Evolutionary conservation across 2,329 filamentous ascomycete genomes (phyloP).

Genomic region (Fusarium sp.): DNA sequence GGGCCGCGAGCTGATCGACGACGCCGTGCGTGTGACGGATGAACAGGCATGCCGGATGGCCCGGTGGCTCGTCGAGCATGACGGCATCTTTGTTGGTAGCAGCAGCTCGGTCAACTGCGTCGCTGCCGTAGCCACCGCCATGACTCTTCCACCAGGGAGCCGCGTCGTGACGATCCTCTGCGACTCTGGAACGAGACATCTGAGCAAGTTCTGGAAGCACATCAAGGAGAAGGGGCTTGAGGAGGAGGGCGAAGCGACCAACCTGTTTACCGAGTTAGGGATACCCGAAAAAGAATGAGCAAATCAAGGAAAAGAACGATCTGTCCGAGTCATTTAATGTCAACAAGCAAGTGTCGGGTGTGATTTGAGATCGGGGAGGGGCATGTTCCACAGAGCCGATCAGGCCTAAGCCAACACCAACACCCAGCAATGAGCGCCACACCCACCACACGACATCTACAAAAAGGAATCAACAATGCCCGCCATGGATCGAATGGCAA

Average conservation of each 20-base stretch:
- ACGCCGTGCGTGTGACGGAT: constrained; percentile 89
- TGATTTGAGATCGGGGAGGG: background rate
- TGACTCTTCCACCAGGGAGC: constrained; percentile 69
- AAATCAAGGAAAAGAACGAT: background rate
- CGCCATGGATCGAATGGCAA: background rate
- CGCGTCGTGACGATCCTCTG: constrained; percentile 86
- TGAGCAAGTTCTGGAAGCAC: constrained; percentile 87
- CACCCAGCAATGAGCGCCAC: background rate
- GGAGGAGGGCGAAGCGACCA: constrained; percentile 50
- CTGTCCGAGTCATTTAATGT: background rate
- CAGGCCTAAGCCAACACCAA: background rate
- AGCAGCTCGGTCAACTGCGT: constrained; percentile 98
- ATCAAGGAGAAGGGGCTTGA: constrained; percentile 76
- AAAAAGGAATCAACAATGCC: background rate
- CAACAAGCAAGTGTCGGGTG: background rate
- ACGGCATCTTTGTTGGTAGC: constrained; percentile 94
- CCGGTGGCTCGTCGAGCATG: constrained; percentile 94
- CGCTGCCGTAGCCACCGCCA: constrained; percentile 76
- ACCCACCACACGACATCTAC: background rate
- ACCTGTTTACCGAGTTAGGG: constrained; percentile 63
- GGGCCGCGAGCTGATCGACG: constrained; percentile 86
- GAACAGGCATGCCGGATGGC: constrained; percentile 93
- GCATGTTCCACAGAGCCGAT: background rate
- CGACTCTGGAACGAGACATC: constrained; percentile 82
- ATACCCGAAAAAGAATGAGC: constrained; percentile 45